These are phyloP conservation scores for Lachancea dasiensis DNA, from an alignment of 805 yeast genomes.

Conservation along the genomic window DNA sequence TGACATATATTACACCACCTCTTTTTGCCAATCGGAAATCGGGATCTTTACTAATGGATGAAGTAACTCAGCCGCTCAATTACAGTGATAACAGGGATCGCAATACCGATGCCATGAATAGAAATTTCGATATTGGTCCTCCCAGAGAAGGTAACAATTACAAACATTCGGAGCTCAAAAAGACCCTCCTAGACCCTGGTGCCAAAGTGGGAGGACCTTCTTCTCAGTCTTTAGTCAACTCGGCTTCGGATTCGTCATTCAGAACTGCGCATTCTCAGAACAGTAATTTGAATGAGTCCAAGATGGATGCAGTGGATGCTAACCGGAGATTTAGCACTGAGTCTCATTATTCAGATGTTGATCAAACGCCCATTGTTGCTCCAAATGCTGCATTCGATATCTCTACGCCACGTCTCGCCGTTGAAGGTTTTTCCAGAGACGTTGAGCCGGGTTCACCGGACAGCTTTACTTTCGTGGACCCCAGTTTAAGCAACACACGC, in stretches of 20 bases:
- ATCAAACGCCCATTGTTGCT: conserved; percentile 8
- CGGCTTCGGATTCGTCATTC: conserved; percentile 8
- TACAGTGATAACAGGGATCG: too few species aligned
- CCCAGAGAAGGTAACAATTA: too few species aligned
- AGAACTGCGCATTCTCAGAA: conserved; percentile 8
- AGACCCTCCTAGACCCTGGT: not conserved
- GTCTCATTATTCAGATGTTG: not conserved
- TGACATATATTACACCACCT: too few species aligned
- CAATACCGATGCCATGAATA: too few species aligned
- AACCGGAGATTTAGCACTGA: not conserved
- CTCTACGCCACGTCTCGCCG: conserved; percentile 6
- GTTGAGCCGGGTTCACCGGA: conserved; percentile 2
- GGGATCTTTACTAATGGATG: too few species aligned
- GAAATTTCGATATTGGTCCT: too few species aligned
- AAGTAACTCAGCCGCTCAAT: too few species aligned
- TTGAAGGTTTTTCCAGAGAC: not conserved
- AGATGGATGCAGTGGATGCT: not conserved
- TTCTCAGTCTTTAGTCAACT: conserved; percentile 4
- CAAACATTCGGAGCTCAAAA: not conserved
- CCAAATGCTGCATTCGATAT: conserved; percentile 4
- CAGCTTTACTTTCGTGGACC: conserved; percentile 6
- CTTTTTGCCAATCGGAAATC: too few species aligned
- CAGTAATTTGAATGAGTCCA: not conserved
- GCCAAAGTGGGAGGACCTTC: conserved; percentile 2
- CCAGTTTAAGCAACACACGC: not conserved